phyloP scores from a whole-genome alignment of 441 rosid species.

The Jatropha multifida region DNA sequence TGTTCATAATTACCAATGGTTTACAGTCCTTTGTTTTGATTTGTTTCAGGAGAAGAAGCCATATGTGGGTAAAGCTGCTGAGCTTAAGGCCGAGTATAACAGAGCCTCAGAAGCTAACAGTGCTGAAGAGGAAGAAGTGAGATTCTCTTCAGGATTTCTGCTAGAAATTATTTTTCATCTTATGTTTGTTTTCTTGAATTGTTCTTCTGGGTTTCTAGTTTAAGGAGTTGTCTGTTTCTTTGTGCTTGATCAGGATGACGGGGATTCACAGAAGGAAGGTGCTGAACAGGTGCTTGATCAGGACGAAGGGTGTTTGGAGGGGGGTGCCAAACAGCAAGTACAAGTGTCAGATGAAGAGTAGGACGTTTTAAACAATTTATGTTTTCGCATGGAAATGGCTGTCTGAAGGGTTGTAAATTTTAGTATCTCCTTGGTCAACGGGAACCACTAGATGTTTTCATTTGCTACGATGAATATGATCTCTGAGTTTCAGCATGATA shows the following conservation, averaged over 20 bases:
- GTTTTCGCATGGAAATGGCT: neutral
- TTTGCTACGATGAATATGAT: conserved; percentile 2
- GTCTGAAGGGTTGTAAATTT: conserved; percentile 34
- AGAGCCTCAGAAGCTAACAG: conserved; percentile 43
- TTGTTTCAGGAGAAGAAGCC: conserved; percentile 68
- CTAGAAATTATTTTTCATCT: neutral
- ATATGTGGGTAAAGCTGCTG: conserved; percentile 67
- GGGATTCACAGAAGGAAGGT: neutral
- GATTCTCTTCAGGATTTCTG: conserved; percentile 9
- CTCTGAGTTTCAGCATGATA: neutral
- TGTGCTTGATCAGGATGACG: conserved; percentile 6
- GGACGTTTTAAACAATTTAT: conserved; percentile 2
- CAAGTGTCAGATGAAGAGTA: conserved; percentile 23
- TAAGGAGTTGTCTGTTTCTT: neutral
- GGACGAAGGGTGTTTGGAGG: conserved; percentile 41
- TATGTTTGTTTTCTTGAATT: neutral
- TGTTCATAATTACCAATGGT: neutral
- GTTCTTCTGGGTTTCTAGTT: neutral
- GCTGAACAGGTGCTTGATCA: conserved; percentile 13
- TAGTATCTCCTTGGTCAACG: conserved; percentile 16
- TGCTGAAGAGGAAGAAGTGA: conserved; percentile 48
- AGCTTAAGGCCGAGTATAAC: conserved; percentile 61
- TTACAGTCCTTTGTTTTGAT: neutral
- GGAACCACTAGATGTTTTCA: neutral
- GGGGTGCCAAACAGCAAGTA: conserved; percentile 22